Percentiles rank a stretch among this genome's conserved stretches.
Evolutionary conservation across 2,329 filamentous ascomycete genomes (phyloP).

Genomic region (Fusarium sp.): DNA sequence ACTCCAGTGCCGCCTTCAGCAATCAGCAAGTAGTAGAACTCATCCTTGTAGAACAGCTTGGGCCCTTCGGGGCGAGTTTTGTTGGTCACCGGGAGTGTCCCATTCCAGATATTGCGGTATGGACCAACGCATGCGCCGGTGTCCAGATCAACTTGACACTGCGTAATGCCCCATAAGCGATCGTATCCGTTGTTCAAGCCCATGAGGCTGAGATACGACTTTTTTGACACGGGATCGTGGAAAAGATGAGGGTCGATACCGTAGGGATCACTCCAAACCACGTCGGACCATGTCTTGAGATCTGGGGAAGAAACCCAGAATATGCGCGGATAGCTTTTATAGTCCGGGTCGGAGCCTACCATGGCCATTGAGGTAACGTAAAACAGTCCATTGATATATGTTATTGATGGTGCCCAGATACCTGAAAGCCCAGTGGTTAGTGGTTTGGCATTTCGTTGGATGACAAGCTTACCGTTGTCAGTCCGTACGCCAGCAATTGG

Average conservation of each 20-base stretch:
- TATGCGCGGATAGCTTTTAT: constrained; percentile 9
- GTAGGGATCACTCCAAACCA: constrained; percentile 19
- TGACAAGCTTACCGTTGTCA: neutral
- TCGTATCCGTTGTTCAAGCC: constrained; percentile 14
- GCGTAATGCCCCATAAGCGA: constrained; percentile 16
- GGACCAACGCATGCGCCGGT: constrained; percentile 11
- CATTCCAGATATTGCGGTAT: constrained; percentile 21
- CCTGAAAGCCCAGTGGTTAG: neutral
- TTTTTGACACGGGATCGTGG: constrained; percentile 15
- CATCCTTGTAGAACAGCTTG: constrained; percentile 18
- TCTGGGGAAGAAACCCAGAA: constrained; percentile 17
- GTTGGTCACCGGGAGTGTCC: constrained; percentile 6
- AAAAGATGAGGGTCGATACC: constrained; percentile 24
- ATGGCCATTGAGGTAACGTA: constrained; percentile 18
- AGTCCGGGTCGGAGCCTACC: constrained; percentile 8
- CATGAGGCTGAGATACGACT: constrained; percentile 17
- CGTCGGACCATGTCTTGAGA: constrained; percentile 22
- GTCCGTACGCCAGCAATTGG: constrained; percentile 5
- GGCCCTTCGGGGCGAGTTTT: constrained; percentile 14
- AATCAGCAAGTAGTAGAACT: constrained; percentile 24
- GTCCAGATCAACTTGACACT: constrained; percentile 17
- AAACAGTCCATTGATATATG: constrained; percentile 14
- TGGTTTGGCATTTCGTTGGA: too few relatives aligned
- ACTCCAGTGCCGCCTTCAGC: constrained; percentile 21
- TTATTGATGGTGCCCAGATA: constrained; percentile 16